These are phyloP conservation scores for Penicillium pulvis DNA, from an alignment of 495 filamentous ascomycete genomes.

Conservation along the genomic window DNA sequence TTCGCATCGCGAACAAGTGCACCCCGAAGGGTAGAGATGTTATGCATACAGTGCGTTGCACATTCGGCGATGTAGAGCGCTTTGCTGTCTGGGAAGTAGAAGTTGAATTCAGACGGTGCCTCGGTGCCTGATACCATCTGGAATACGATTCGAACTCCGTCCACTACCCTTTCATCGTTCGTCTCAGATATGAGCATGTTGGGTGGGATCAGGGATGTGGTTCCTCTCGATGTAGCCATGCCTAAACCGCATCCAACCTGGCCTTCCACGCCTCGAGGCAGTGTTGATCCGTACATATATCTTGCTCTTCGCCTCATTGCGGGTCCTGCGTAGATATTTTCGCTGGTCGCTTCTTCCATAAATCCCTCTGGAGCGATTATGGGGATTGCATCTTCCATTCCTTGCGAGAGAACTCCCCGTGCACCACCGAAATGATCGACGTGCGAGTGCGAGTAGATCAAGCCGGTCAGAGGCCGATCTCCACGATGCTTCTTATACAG, in stretches of 20 bases:
- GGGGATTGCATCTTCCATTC: conserved; percentile 5
- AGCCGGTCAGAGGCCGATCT: conserved; percentile 9
- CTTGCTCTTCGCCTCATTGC: conserved; percentile 22
- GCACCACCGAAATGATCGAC: conserved; percentile 28
- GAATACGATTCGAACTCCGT: conserved; percentile 24
- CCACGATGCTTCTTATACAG: conserved; percentile 1
- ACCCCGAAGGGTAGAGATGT: conserved; percentile 30
- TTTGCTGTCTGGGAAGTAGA: conserved; percentile 23
- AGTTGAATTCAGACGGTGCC: conserved; percentile 27
- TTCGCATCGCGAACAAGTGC: conserved; percentile 25
- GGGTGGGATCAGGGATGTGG: background rate
- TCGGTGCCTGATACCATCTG: conserved; percentile 28
- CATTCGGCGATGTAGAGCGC: conserved; percentile 27
- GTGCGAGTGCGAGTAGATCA: conserved; percentile 30
- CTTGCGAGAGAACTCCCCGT: conserved; percentile 4
- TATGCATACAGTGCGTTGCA: conserved; percentile 29
- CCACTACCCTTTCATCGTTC: conserved; percentile 3
- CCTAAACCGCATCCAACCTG: background rate
- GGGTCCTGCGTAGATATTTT: conserved; percentile 25
- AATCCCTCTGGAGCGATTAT: conserved; percentile 28
- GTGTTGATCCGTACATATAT: conserved; percentile 26
- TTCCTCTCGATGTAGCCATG: background rate
- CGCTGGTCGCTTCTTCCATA: conserved; percentile 22
- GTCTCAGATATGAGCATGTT: background rate
- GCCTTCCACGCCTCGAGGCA: conserved; percentile 1